These are phyloP conservation scores for Fusarium ramigenum DNA, from an alignment of 2,329 filamentous ascomycete species.

Conservation along the genomic window DNA sequence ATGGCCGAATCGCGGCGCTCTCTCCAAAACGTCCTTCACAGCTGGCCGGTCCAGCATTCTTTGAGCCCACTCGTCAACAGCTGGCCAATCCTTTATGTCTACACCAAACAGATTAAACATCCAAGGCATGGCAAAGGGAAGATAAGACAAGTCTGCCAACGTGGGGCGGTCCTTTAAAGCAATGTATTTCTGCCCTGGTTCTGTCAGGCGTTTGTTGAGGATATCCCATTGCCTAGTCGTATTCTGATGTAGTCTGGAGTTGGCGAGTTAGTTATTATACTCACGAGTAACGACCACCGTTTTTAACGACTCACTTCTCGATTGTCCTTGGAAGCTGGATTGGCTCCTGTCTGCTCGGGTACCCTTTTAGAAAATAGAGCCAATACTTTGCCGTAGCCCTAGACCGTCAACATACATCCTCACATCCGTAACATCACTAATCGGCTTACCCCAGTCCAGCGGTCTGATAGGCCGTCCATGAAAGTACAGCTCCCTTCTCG, in stretches of 20 bases:
- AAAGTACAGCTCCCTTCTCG: neutral
- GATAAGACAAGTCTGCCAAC: neutral
- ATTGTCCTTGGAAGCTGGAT: neutral
- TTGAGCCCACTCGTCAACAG: neutral
- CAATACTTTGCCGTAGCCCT: neutral
- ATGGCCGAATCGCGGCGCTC: neutral
- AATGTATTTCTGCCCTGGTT: neutral
- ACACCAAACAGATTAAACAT: neutral
- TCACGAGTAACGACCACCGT: neutral
- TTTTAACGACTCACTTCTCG: neutral
- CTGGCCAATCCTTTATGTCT: neutral
- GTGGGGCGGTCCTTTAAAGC: neutral
- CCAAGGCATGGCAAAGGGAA: neutral
- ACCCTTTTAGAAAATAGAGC: neutral
- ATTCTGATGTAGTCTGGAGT: neutral
- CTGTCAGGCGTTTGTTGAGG: too few species aligned
- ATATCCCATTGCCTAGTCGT: too few species aligned
- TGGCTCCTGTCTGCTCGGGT: neutral
- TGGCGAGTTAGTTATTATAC: neutral
- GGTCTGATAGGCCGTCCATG: neutral
- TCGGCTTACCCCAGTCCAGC: neutral
- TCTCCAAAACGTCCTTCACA: neutral
- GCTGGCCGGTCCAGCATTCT: neutral
- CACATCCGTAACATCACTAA: accelerated
- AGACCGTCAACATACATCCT: neutral